A percentile compares a stretch with the other conserved stretches of the same genome.
Evolutionary conservation across 2,329 filamentous ascomycete genomes (phyloP).

Genomic region (Leptographium wingfieldii): DNA sequence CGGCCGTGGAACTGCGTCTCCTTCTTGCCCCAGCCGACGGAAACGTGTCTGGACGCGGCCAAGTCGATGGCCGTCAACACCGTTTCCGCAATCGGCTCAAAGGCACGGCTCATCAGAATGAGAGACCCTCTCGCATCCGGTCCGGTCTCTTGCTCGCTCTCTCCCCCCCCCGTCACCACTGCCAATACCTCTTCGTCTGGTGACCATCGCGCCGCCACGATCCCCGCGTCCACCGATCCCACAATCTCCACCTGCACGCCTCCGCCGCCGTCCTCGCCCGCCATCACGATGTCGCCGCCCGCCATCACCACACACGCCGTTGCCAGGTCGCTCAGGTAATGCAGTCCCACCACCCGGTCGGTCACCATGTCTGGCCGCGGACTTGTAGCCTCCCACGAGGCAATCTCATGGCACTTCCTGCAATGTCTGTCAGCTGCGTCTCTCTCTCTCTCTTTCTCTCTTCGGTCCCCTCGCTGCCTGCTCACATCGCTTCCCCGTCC

Average conservation of each 20-base stretch:
- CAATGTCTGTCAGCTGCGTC: too few species aligned
- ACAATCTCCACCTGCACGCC: slow-evolving; percentile 81
- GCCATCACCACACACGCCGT: slow-evolving; percentile 74
- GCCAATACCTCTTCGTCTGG: slow-evolving; percentile 86
- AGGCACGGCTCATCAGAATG: slow-evolving; percentile 84
- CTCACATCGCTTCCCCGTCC: slow-evolving; percentile 8
- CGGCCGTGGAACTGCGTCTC: slow-evolving; percentile 97
- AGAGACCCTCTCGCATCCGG: slow-evolving; percentile 22
- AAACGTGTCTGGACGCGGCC: slow-evolving; percentile 82
- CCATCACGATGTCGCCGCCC: slow-evolving; percentile 80
- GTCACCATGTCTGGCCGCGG: slow-evolving; percentile 61
- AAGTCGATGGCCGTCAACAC: slow-evolving; percentile 64
- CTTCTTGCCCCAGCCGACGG: slow-evolving; percentile 95
- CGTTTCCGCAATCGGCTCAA: slow-evolving; percentile 71
- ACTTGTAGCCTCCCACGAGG: slow-evolving; percentile 80
- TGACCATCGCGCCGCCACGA: slow-evolving; percentile 82
- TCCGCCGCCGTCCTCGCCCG: slow-evolving; percentile 51
- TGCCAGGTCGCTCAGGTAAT: slow-evolving; percentile 71
- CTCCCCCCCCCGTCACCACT: slow-evolving; percentile 35
- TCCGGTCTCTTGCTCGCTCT: neutral
- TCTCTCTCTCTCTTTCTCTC: neutral
- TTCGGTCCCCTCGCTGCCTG: neutral
- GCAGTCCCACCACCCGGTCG: slow-evolving; percentile 66
- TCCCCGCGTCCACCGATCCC: slow-evolving; percentile 85
- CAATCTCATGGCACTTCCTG: slow-evolving; percentile 35